These are phyloP conservation scores for Lachnellula arida DNA, from an alignment of 2,329 filamentous ascomycete genomes.

Conservation along the genomic window DNA sequence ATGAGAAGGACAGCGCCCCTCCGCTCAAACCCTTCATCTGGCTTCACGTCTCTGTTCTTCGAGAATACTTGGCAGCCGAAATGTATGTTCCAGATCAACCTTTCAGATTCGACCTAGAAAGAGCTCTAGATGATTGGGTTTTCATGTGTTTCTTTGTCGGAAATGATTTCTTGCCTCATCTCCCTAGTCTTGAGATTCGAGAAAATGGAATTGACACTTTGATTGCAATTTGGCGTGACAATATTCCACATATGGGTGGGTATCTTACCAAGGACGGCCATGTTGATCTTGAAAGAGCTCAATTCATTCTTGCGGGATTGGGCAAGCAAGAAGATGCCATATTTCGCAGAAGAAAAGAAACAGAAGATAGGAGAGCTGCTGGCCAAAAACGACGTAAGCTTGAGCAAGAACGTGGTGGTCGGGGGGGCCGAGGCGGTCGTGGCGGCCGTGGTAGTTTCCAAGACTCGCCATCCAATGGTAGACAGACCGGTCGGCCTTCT, in stretches of 20 bases:
- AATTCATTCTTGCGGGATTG: constrained; percentile 81
- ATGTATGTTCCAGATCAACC: constrained; percentile 76
- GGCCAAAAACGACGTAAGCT: constrained; percentile 74
- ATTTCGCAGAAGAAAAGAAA: constrained; percentile 81
- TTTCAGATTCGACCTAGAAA: constrained; percentile 89
- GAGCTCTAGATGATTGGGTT: constrained; percentile 95
- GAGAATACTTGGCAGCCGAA: constrained; percentile 90
- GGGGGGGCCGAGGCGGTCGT: constrained; percentile 28
- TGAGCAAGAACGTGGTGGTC: constrained; percentile 48
- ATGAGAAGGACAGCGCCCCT: constrained; percentile 69
- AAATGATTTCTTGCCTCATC: constrained; percentile 95
- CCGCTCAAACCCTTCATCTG: constrained; percentile 92
- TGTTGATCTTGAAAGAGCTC: constrained; percentile 80
- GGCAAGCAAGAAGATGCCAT: constrained; percentile 93
- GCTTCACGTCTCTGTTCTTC: constrained; percentile 86
- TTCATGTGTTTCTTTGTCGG: constrained; percentile 99
- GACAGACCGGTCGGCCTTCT: constrained; percentile 19
- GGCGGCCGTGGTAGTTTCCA: constrained; percentile 30
- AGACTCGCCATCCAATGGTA: constrained; percentile 26
- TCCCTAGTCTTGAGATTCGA: constrained; percentile 94
- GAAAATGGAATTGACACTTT: constrained; percentile 96
- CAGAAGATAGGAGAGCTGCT: constrained; percentile 77
- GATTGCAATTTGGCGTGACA: constrained; percentile 95
- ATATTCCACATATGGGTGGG: constrained; percentile 84
- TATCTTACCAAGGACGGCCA: constrained; percentile 95